phyloP scores from a whole-genome alignment of 768 basidiomycete species.

The Leccinum fibrillosum region DNA sequence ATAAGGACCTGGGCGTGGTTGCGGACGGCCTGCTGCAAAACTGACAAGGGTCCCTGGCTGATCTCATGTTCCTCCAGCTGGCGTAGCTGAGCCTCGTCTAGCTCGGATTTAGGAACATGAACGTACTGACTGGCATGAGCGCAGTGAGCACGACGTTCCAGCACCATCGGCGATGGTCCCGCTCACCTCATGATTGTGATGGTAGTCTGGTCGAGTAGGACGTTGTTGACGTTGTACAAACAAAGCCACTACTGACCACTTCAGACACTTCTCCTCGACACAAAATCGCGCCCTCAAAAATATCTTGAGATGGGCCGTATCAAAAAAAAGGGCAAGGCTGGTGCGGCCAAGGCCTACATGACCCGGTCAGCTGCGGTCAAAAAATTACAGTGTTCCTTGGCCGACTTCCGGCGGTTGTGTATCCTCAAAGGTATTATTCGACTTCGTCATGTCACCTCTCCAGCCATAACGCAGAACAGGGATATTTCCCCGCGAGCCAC shows the following conservation, averaged over 20 bases:
- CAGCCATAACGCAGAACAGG: conserved; percentile 45
- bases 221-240: conserved; percentile 32
- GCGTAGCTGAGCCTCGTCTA: conserved; percentile 94
- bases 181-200: conserved; percentile 33
- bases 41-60: conserved; percentile 94
- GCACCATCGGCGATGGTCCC: neutral
- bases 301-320: conserved; percentile 62
- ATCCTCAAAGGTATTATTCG: conserved; percentile 81
- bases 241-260: conserved; percentile 15
- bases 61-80: conserved; percentile 98
- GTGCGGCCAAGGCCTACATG: conserved; percentile 87
- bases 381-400: conserved; percentile 93
- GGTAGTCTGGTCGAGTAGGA: conserved; percentile 7
- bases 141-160: conserved; percentile 8
- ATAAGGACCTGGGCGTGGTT: conserved; percentile 98
- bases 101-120: conserved; percentile 93
- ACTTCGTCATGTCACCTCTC: conserved; percentile 2
- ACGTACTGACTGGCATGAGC: conserved; percentile 78
- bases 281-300: neutral
- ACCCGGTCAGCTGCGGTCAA: conserved; percentile 90
- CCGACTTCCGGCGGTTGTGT: conserved; percentile 94
- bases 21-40: conserved; percentile 94
- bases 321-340: conserved; percentile 82
- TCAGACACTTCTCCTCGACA: neutral
- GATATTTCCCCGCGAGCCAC: conserved; percentile 96